These are phyloP conservation scores for Neoboletus magnificus DNA, from an alignment of 768 basidiomycete genomes.

Conservation along the genomic window DNA sequence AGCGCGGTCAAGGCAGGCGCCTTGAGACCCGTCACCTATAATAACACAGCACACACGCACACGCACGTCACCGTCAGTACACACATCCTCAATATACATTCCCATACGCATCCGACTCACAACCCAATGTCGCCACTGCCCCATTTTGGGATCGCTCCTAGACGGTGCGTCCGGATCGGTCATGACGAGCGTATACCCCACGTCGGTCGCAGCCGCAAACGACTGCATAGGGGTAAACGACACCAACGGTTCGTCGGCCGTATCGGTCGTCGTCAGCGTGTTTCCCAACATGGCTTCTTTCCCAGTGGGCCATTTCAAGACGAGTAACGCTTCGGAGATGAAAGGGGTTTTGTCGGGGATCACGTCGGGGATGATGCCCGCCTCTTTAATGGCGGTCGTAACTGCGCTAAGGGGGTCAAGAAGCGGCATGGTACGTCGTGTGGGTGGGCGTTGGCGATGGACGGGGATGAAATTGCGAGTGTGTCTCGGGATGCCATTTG, in stretches of 20 bases:
- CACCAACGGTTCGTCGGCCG: constrained; percentile 50
- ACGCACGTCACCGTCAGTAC: neutral
- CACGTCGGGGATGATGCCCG: constrained; percentile 31
- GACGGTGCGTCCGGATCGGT: constrained; percentile 61
- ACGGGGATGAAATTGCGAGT: neutral
- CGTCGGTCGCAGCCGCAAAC: constrained; percentile 29
- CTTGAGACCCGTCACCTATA: constrained; percentile 40
- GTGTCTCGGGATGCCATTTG: neutral
- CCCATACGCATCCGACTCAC: constrained; percentile 29
- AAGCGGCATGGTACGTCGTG: constrained; percentile 17
- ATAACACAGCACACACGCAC: neutral
- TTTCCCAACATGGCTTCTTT: constrained; percentile 38
- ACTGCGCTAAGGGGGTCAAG: constrained; percentile 28
- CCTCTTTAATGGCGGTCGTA: constrained; percentile 7
- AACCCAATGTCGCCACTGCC: constrained; percentile 57
- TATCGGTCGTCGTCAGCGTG: constrained; percentile 34
- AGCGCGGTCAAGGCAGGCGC: constrained; percentile 30
- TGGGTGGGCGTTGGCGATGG: neutral
- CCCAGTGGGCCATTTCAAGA: constrained; percentile 28
- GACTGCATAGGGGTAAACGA: constrained; percentile 42
- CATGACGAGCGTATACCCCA: constrained; percentile 53
- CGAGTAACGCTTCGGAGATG: constrained; percentile 27
- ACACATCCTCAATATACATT: neutral
- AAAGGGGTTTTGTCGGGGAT: constrained; percentile 25
- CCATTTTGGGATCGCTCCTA: constrained; percentile 43